Evolutionary conservation across 768 basidiomycete species (phyloP), one percentile per base, ranked within the genome.

Genomic region (Trametes coccinea): DNA sequence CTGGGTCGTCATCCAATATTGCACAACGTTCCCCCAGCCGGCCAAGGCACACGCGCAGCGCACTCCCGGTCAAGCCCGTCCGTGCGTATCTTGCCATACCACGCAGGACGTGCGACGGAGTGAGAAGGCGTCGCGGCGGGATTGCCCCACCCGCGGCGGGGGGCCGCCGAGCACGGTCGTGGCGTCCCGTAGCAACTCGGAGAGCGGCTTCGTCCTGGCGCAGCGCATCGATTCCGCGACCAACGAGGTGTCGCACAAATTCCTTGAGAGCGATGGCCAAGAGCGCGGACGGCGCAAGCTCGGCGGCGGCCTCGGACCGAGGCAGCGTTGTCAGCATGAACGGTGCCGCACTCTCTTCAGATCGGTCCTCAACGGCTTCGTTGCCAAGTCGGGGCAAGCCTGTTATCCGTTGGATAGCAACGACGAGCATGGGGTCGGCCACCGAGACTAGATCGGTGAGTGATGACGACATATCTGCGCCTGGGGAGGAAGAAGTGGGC

Each of bases 31-130:
- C 66, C 34, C 73, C 74, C 51, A 79, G 51, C 52, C 63, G 70
- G 16, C 76, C 62, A 52, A 77, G 61, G 62, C 70, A 70, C 61
- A 77, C 49, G 3, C 69, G 60, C n/a, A 66, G 31, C 8, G 69
- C 70, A 37, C 68, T 68, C 22, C 63, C 50, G 49, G 59, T 45
- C 46, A 60, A 27, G 62, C 58, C 43, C 14, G 43, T 48, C 33
- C 40, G 40, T 47, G 63, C 67, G 41, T 51, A 56, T 29, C 43
- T 45, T 16, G 64, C 62, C 40, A 80, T 59, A 37, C 77, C 79
- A n/a, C 77, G 76, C 51, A 78, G 53, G 45, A 80, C 56, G 59
- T 80, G 79, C 34, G 73, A 67, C 2, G 78, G 79, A 0, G 78
- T 77, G 47, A 80, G 67, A 47, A 76, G 51, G 10, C 71, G 54